Evolutionary conservation across 2,329 filamentous ascomycete genomes (phyloP).

Genomic region (Alternaria sp.): DNA sequence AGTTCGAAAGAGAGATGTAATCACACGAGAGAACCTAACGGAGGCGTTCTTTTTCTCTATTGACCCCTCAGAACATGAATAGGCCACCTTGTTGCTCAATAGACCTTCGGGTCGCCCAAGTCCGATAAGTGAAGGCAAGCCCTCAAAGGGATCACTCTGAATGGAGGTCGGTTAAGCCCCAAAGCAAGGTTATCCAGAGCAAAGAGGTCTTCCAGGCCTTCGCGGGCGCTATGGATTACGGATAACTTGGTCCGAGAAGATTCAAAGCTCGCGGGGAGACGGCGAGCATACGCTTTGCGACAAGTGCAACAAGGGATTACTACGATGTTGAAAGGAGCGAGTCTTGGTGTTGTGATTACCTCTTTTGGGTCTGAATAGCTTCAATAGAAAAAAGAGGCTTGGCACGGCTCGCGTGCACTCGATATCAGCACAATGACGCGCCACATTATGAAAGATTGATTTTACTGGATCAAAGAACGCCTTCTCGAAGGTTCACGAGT

Average conservation of each 20-base stretch:
- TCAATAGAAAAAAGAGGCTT: constrained; percentile 31
- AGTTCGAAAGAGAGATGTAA: constrained; percentile 1
- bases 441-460: not conserved
- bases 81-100: constrained; percentile 19
- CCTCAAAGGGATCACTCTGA: constrained; percentile 17
- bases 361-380: constrained; percentile 39
- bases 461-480: not conserved
- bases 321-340: constrained; percentile 13
- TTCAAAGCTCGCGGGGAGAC: constrained; percentile 5
- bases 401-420: constrained; percentile 10
- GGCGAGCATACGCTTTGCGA: not conserved
- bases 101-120: not conserved
- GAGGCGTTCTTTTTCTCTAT: not conserved
- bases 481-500: not conserved
- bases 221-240: not conserved
- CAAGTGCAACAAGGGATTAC: constrained; percentile 20
- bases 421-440: not conserved
- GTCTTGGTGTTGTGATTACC: constrained; percentile 17
- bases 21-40: constrained; percentile 6
- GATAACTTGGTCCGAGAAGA: constrained; percentile 9
- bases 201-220: constrained; percentile 7
- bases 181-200: not conserved
- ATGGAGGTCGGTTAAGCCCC: constrained; percentile 6
- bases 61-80: constrained; percentile 27
- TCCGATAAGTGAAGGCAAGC: not conserved